phyloP scores from a whole-genome alignment of 1,284 basidiomycete genomes.

The Waitea zeae region DNA sequence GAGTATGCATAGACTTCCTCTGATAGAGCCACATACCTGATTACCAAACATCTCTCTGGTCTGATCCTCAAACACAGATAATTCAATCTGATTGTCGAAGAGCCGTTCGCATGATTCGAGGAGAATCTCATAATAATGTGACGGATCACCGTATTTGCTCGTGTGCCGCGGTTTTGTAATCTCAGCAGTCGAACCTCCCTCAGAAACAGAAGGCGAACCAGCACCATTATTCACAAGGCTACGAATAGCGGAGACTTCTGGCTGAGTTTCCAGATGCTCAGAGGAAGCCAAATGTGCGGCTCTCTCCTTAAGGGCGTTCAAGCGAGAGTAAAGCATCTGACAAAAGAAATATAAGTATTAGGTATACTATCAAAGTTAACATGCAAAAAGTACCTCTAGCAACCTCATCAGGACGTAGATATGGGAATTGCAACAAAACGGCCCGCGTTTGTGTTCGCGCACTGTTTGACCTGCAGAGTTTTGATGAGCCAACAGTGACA shows the following conservation, averaged over 20 bases:
- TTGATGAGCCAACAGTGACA: too few species aligned
- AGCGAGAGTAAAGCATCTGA: constrained; percentile 77
- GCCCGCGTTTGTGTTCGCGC: too few species aligned
- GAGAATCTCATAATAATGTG: constrained; percentile 69
- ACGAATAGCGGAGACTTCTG: too few species aligned
- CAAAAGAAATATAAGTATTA: not conserved
- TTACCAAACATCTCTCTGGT: constrained; percentile 84
- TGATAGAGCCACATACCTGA: constrained; percentile 30
- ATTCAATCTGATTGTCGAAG: constrained; percentile 88
- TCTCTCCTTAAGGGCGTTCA: constrained; percentile 63
- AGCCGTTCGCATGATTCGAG: constrained; percentile 80
- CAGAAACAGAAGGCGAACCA: too few species aligned
- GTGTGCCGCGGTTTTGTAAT: constrained; percentile 12
- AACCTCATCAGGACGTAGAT: constrained; percentile 79
- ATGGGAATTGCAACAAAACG: constrained; percentile 83
- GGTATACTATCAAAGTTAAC: not conserved
- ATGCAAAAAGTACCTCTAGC: constrained; percentile 47
- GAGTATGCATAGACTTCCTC: not conserved
- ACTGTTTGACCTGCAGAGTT: too few species aligned
- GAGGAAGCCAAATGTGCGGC: constrained; percentile 27
- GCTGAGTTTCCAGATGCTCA: constrained; percentile 12
- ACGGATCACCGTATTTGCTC: constrained; percentile 17
- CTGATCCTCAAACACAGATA: constrained; percentile 77
- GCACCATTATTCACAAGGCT: too few species aligned
- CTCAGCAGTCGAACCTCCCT: too few species aligned